These are phyloP conservation scores for Codiaeum variegatum DNA, from an alignment of 441 rosid genomes.

Conservation along the genomic window DNA sequence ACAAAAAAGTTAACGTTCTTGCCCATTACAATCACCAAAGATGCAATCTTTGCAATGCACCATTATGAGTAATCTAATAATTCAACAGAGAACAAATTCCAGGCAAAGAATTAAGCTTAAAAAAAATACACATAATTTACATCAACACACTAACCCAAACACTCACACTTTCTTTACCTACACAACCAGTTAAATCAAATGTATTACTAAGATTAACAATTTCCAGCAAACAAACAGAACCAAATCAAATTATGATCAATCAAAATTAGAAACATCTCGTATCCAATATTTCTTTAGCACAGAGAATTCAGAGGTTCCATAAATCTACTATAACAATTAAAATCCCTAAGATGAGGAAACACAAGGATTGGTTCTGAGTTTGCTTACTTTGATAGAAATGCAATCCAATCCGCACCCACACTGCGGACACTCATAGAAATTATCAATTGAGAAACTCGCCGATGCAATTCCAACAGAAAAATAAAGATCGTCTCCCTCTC, in stretches of 20 bases:
- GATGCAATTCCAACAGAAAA: slow-evolving; percentile 93
- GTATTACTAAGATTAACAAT: background rate
- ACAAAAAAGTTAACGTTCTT: too few species aligned
- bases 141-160: background rate
- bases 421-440: slow-evolving; percentile 74
- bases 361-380: slow-evolving; percentile 37
- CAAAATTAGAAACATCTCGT: background rate
- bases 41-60: background rate
- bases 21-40: background rate
- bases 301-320: background rate
- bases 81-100: background rate
- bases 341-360: slow-evolving; percentile 47
- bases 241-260: background rate
- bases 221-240: slow-evolving; percentile 4
- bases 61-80: background rate
- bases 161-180: background rate
- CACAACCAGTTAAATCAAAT: background rate
- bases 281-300: slow-evolving; percentile 4
- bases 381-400: slow-evolving; percentile 27
- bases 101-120: background rate
- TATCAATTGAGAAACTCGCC: slow-evolving; percentile 58
- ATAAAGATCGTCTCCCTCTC: slow-evolving; percentile 51
- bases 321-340: background rate
- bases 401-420: slow-evolving; percentile 89
- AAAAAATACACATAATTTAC: background rate